These are phyloP conservation scores for Cyberlindnera veronae DNA, from an alignment of 805 yeast genomes.

Conservation along the genomic window DNA sequence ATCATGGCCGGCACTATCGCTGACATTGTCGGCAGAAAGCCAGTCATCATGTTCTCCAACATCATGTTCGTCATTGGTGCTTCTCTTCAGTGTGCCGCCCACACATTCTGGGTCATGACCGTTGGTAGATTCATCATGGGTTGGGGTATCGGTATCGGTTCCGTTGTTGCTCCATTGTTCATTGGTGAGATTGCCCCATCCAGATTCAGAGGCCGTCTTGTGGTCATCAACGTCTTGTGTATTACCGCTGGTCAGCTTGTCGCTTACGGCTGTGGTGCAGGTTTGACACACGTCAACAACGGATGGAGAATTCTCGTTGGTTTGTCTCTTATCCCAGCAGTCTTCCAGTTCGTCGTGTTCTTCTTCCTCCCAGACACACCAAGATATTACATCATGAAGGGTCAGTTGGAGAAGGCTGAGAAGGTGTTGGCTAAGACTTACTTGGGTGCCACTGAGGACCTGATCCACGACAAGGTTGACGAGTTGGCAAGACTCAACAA, in stretches of 20 bases:
- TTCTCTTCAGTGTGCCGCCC: constrained; percentile 75
- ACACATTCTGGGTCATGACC: constrained; percentile 86
- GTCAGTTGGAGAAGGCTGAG: constrained; percentile 61
- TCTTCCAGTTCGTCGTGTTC: constrained; percentile 70
- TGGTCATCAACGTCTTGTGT: constrained; percentile 82
- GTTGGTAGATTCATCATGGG: constrained; percentile 92
- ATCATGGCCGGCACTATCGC: constrained; percentile 77
- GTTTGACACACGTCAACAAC: constrained; percentile 62
- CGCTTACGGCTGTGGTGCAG: constrained; percentile 94
- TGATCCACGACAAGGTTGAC: constrained; percentile 61
- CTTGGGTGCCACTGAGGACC: constrained; percentile 55
- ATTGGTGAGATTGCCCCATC: constrained; percentile 92
- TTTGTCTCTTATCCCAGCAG: constrained; percentile 83
- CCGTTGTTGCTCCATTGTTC: constrained; percentile 90
- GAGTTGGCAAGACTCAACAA: constrained; percentile 54
- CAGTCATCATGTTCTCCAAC: constrained; percentile 80
- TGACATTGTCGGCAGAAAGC: constrained; percentile 80
- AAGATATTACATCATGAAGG: constrained; percentile 75
- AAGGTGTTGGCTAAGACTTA: constrained; percentile 63
- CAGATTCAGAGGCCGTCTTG: constrained; percentile 85
- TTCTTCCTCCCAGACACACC: constrained; percentile 94
- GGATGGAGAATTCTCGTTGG: constrained; percentile 97
- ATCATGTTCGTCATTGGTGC: constrained; percentile 82
- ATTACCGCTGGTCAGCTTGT: constrained; percentile 94
- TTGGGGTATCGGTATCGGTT: constrained; percentile 94